These are phyloP conservation scores for Podospora fimiseda DNA, from an alignment of 495 filamentous ascomycete genomes.

Conservation along the genomic window DNA sequence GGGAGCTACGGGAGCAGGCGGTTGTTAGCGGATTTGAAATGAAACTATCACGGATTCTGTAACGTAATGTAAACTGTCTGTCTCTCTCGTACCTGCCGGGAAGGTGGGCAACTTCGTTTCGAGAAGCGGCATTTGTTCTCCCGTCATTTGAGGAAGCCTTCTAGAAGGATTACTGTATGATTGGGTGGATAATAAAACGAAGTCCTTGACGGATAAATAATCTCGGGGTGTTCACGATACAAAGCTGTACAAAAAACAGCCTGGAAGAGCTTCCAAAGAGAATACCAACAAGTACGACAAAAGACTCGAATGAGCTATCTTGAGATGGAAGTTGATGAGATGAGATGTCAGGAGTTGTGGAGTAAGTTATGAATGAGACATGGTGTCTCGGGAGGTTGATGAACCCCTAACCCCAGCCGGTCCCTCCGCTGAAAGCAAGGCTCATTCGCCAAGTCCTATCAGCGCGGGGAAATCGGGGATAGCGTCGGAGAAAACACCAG, in stretches of 20 bases:
- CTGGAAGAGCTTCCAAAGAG: too few relatives aligned
- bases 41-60: background rate
- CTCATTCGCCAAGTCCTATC: too few relatives aligned
- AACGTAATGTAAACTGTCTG: background rate
- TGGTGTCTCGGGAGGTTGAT: background rate
- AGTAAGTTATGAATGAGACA: background rate
- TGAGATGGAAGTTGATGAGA: too few relatives aligned
- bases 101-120: background rate
- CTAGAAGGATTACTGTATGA: background rate
- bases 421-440: background rate
- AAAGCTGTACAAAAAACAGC: too few relatives aligned
- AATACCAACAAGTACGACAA: too few relatives aligned
- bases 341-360: background rate
- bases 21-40: background rate
- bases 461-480: background rate
- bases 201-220: too few relatives aligned
- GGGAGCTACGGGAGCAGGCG: background rate
- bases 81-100: background rate
- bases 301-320: too few relatives aligned
- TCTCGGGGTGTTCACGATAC: too few relatives aligned
- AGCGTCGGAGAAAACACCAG: background rate
- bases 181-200: background rate
- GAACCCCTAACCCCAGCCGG: background rate
- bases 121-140: background rate
- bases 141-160: background rate